A percentile compares a stretch with the other conserved stretches of the same genome.
Evolutionary conservation across 805 yeast species (phyloP).

Genomic region (Candida railenensis): DNA sequence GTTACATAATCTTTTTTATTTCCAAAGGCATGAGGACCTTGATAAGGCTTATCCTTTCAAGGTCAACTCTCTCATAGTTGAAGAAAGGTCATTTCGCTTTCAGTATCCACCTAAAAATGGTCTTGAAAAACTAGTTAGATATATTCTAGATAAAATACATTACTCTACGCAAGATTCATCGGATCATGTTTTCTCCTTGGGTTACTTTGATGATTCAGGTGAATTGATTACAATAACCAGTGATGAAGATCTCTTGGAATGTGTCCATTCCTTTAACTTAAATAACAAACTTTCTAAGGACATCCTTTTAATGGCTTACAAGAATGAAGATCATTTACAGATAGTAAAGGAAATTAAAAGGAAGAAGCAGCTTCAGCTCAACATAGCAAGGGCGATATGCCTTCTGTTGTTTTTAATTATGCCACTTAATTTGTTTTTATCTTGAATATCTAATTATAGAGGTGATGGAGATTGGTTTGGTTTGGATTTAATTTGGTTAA

Average conservation of each 20-base stretch:
- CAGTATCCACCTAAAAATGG: constrained; percentile 1
- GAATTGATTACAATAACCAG: background rate
- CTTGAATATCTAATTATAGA: too few species aligned
- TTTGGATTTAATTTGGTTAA: too few species aligned
- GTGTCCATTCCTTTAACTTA: background rate
- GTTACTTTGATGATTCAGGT: background rate
- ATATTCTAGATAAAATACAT: background rate
- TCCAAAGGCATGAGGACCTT: background rate
- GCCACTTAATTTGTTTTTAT: too few species aligned
- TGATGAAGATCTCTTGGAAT: background rate
- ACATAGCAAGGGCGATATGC: background rate
- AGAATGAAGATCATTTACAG: background rate
- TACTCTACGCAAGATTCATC: background rate
- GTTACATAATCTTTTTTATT: background rate
- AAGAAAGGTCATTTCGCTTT: background rate
- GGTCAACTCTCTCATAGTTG: background rate
- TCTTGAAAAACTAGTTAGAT: background rate
- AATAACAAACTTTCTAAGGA: background rate
- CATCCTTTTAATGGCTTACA: background rate
- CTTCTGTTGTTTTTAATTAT: too few species aligned
- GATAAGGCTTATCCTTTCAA: background rate
- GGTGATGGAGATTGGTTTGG: too few species aligned
- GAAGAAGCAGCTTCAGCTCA: background rate
- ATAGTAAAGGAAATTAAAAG: background rate
- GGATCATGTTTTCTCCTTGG: background rate